phyloP scores from a whole-genome alignment of 108 stramenopile genomes.

The Nitzschia sp. region DNA sequence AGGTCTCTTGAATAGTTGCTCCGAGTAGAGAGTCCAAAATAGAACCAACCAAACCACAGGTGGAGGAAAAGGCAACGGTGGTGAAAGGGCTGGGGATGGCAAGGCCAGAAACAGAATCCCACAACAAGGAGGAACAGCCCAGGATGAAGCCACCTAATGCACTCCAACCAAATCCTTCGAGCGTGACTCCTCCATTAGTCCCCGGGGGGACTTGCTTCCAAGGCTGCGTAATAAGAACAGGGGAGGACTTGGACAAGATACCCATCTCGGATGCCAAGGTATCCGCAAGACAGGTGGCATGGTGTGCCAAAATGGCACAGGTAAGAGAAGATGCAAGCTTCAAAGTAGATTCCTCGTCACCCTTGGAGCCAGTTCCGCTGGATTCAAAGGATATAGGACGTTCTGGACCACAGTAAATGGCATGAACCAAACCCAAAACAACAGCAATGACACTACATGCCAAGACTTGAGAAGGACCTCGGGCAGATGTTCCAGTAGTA shows the following conservation, averaged over 20 bases:
- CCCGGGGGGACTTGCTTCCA: conserved; percentile 68
- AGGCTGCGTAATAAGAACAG: conserved; percentile 63
- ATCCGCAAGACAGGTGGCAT: conserved; percentile 79
- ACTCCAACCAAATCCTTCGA: conserved; percentile 57
- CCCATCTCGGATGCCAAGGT: conserved; percentile 84
- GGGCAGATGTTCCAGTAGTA: conserved; percentile 33
- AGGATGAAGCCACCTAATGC: conserved; percentile 63
- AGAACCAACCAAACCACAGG: conserved; percentile 68
- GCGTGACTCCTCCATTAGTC: conserved; percentile 80
- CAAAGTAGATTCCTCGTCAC: not conserved
- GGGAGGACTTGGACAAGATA: conserved; percentile 53
- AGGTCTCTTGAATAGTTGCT: conserved; percentile 68
- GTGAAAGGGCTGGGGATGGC: conserved; percentile 25
- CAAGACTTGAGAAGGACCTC: conserved; percentile 74
- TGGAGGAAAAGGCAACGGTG: conserved; percentile 41
- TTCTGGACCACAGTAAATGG: conserved; percentile 53
- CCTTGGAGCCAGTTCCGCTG: not conserved
- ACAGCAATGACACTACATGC: conserved; percentile 65
- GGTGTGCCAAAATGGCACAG: conserved; percentile 72
- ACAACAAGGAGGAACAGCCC: conserved; percentile 49
- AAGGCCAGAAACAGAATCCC: conserved; percentile 46
- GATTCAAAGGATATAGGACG: conserved; percentile 41
- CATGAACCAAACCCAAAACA: conserved; percentile 53
- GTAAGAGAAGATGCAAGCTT: conserved; percentile 46
- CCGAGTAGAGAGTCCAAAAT: conserved; percentile 78